Evolutionary conservation across 208 protist species (phyloP).

Genomic region (Angomonas desouzai): DNA sequence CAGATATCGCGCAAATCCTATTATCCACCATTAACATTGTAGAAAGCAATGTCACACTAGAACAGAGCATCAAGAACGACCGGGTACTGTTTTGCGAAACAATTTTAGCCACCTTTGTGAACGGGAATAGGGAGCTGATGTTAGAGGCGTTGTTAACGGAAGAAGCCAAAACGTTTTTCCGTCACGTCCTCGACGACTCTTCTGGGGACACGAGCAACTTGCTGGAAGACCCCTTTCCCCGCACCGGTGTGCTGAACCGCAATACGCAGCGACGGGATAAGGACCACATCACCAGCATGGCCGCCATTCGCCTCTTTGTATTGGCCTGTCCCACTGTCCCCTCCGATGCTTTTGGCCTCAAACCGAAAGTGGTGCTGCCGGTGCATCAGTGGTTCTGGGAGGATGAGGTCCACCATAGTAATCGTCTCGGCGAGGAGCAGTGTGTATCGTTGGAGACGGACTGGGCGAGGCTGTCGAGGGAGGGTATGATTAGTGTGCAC

Average conservation of each 20-base stretch:
- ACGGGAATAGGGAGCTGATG: slow-evolving; percentile 45
- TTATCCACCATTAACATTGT: slow-evolving; percentile 62
- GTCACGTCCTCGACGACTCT: slow-evolving; percentile 47
- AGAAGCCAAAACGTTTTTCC: slow-evolving; percentile 68
- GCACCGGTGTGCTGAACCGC: slow-evolving; percentile 27
- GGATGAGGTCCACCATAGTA: slow-evolving; percentile 81
- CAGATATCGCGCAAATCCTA: slow-evolving; percentile 42
- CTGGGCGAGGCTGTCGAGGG: slow-evolving; percentile 31
- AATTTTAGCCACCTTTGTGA: slow-evolving; percentile 42
- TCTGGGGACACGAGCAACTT: slow-evolving; percentile 48
- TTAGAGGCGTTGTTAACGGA: slow-evolving; percentile 43
- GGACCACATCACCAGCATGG: slow-evolving; percentile 81
- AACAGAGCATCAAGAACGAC: slow-evolving; percentile 49
- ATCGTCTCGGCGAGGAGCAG: slow-evolving; percentile 61
- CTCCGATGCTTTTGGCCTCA: slow-evolving; percentile 63
- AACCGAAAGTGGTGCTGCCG: slow-evolving; percentile 69
- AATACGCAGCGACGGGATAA: slow-evolving; percentile 71
- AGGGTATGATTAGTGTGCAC: slow-evolving; percentile 35
- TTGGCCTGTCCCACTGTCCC: slow-evolving; percentile 67
- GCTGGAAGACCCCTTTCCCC: slow-evolving; percentile 77
- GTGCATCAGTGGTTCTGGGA: slow-evolving; percentile 89
- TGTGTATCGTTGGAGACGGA: slow-evolving; percentile 62
- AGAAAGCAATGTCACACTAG: slow-evolving; percentile 56
- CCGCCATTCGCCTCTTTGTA: slow-evolving; percentile 71
- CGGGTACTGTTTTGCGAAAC: slow-evolving; percentile 77